Evolutionary conservation across 495 filamentous ascomycete species (phyloP).

Genomic region (Aspergillus sclerotiicarbonarius): DNA sequence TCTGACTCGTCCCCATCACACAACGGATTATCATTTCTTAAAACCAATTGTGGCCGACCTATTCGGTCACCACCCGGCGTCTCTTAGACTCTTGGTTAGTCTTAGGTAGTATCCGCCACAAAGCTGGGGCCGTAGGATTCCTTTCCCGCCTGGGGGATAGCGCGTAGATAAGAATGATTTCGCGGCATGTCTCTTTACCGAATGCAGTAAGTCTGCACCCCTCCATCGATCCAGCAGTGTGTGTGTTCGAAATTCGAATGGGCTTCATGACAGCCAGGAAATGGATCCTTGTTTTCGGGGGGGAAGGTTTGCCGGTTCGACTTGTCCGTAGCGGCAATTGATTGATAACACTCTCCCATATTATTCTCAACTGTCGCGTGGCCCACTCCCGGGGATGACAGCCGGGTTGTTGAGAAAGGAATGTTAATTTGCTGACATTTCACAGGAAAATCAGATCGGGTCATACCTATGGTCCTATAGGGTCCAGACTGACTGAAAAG

Average conservation of each 20-base stretch:
- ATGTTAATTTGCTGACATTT: too few relatives aligned
- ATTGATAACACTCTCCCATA: not conserved
- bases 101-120: not conserved
- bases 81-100: too few relatives aligned
- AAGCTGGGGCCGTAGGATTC: constrained; percentile 5
- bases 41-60: not conserved
- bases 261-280: not conserved
- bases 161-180: constrained; percentile 1
- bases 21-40: not conserved
- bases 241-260: not conserved
- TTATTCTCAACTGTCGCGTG: not conserved
- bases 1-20: not conserved
- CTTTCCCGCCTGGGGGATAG: constrained; percentile 2
- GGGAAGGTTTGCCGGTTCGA: constrained; percentile 3
- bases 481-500: too few relatives aligned
- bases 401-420: not conserved
- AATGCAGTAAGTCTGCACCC: not conserved
- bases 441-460: too few relatives aligned
- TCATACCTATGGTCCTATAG: too few relatives aligned
- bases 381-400: not conserved
- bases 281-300: constrained; percentile 1
- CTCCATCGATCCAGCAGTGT: not conserved
- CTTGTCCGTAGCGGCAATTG: not conserved
- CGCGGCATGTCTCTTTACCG: not conserved
- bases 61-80: not conserved